Evolutionary conservation across 495 filamentous ascomycete genomes (phyloP), one percentile per base, ranked within the genome.

Genomic region (Aspergillus olivimuriae): DNA sequence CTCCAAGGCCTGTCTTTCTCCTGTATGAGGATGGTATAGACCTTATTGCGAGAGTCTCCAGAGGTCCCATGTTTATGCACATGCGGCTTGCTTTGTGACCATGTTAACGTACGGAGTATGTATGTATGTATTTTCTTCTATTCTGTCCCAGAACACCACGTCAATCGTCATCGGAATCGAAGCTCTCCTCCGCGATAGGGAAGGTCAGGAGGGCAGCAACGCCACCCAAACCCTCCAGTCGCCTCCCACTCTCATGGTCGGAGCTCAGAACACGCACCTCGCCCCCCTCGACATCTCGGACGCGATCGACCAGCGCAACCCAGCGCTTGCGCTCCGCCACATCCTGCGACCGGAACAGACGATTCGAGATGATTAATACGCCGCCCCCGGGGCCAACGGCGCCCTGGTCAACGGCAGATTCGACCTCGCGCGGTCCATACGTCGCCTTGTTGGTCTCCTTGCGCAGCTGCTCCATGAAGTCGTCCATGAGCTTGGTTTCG

Each of bases 141-240:
- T 31, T 59, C 47, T 31, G 65, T 56, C 3, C 49, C 66, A n/a
- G n/a, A n/a, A n/a, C n/a, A n/a, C n/a, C n/a, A n/a, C n/a, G n/a
- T n/a, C n/a, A n/a, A n/a, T n/a, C n/a, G n/a, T n/a, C n/a, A 12
- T 69, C 60, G 12, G 64, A 67, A 18, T 60, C 61, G 20, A 59
- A 37, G 33, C 76, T 77, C 28, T 79, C 80, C 3, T 84, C 80
- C 2, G 77, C 75, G 47, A 98, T 63, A 1, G 94, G 91, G 55
- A 89, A 98, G 4, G 91, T 95, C 49, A 94, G 68, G 22, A 97
- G 83, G 10, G 89, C 87, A 17, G 90, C 94, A 46, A 98, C 82
- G 4, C 88, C 85, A 1, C 92, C 91, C 45, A 98, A 56, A 2
- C 77, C 81, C 44, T 95, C 91, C 33, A 98, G 65, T 43, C 89